Evolutionary conservation across 306 rosid genomes (phyloP).

Genomic region (Hippophae tibetana): DNA sequence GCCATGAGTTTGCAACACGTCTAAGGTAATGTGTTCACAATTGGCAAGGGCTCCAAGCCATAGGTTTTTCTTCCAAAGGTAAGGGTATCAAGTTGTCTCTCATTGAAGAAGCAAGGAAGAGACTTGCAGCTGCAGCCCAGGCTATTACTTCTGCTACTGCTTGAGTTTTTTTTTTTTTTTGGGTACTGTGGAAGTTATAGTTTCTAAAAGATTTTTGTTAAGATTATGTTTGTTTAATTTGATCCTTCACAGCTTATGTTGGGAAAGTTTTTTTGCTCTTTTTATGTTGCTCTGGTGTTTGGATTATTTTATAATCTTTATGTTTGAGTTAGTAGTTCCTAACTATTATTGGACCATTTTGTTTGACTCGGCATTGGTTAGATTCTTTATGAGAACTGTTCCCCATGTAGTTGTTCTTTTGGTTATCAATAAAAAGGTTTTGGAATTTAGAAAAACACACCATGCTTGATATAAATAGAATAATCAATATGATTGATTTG

Average conservation of each 20-base stretch:
- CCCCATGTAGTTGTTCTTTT: no score
- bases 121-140: constrained; percentile 38
- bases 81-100: constrained; percentile 74
- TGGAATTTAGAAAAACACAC: no score
- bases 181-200: constrained; percentile 1
- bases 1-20: constrained; percentile 80
- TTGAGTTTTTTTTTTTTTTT: not conserved
- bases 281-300: constrained; percentile 1
- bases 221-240: constrained; percentile 15
- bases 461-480: no score
- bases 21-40: constrained; percentile 61
- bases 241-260: constrained; percentile 5
- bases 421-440: no score
- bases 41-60: constrained; percentile 76
- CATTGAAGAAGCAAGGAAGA: constrained; percentile 79
- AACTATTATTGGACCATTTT: no score
- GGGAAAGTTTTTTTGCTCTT: constrained; percentile 7
- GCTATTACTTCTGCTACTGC: constrained; percentile 27
- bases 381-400: no score
- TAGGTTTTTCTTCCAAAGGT: constrained; percentile 85
- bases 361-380: no score
- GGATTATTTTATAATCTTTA: not conserved
- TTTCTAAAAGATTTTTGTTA: constrained; percentile 9
- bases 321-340: no score
- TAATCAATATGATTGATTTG: no score